Evolutionary conservation across 169 alveolate genomes (phyloP).

Genomic region (Eimeria nieschulzi): DNA sequence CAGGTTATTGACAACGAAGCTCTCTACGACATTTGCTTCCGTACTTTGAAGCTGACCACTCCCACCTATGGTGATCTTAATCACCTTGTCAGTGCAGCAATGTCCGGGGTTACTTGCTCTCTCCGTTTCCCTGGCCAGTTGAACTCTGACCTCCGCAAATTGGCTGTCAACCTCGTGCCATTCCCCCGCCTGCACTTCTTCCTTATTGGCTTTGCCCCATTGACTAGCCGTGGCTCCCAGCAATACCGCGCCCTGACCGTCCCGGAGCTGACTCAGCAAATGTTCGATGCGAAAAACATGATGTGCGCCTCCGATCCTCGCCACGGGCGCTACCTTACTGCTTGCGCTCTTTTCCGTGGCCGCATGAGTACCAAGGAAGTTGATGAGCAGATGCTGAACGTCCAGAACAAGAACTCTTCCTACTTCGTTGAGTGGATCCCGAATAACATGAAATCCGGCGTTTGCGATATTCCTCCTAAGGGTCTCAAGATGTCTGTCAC

Average conservation of each 20-base stretch:
- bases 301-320: constrained; percentile 99
- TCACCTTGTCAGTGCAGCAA: constrained; percentile 98
- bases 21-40: constrained; percentile 99
- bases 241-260: constrained; percentile 99
- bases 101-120: constrained; percentile 98
- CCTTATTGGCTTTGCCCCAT: constrained; percentile 98
- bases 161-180: constrained; percentile 97
- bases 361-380: constrained; percentile 99
- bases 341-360: constrained; percentile 99
- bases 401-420: constrained; percentile 98
- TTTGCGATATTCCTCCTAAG: constrained; percentile 99
- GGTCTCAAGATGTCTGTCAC: constrained; percentile 98
- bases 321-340: constrained; percentile 99
- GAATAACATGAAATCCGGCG: constrained; percentile 95
- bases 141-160: constrained; percentile 96
- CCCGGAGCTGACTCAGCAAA: constrained; percentile 97
- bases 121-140: constrained; percentile 98
- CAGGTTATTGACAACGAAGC: constrained; percentile 97
- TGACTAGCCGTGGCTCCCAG: constrained; percentile 98
- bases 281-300: constrained; percentile 99
- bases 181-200: constrained; percentile 99
- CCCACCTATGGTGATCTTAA: constrained; percentile 93
- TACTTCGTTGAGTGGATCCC: constrained; percentile 99
- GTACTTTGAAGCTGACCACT: constrained; percentile 95
- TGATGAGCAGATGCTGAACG: constrained; percentile 99